phyloP scores from a whole-genome alignment of 208 protist species.

The Leishmania martiniquensis region DNA sequence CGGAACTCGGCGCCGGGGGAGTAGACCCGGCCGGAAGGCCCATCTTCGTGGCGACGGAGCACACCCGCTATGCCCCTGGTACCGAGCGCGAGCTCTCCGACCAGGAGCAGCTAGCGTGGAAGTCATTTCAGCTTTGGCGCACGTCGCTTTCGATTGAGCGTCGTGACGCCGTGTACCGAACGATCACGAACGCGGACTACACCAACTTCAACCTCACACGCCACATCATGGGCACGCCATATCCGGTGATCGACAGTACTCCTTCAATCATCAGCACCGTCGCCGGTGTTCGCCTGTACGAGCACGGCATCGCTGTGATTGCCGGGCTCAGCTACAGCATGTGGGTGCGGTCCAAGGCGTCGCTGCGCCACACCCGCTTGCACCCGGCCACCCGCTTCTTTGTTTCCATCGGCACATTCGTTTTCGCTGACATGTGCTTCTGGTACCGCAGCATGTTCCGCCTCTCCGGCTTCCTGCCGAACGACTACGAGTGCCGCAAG shows the following conservation, averaged over 20 bases:
- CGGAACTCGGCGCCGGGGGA: conserved; percentile 62
- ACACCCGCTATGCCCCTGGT: conserved; percentile 67
- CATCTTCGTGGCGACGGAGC: conserved; percentile 81
- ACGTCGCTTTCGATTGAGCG: conserved; percentile 76
- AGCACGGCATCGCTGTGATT: conserved; percentile 56
- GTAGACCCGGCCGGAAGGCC: conserved; percentile 57
- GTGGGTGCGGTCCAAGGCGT: conserved; percentile 80
- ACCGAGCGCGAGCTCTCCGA: conserved; percentile 80
- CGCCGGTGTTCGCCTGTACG: conserved; percentile 75
- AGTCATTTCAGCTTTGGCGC: conserved; percentile 89
- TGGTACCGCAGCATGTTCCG: conserved; percentile 84
- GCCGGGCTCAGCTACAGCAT: conserved; percentile 51
- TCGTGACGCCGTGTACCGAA: conserved; percentile 78
- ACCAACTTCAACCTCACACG: conserved; percentile 82
- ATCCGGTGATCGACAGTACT: conserved; percentile 66
- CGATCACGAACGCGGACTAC: conserved; percentile 79
- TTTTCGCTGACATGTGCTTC: conserved; percentile 72
- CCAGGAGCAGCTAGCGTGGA: conserved; percentile 88
- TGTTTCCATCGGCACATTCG: conserved; percentile 56
- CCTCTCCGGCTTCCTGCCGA: conserved; percentile 78
- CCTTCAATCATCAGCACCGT: conserved; percentile 55
- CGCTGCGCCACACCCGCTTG: conserved; percentile 47
- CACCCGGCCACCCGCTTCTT: conserved; percentile 38
- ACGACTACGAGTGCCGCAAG: conserved; percentile 89
- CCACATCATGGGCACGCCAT: conserved; percentile 86